Evolutionary conservation across 2,329 filamentous ascomycete genomes (phyloP), one percentile per base, ranked within the genome.

Genomic region (Canariomyces notabilis): DNA sequence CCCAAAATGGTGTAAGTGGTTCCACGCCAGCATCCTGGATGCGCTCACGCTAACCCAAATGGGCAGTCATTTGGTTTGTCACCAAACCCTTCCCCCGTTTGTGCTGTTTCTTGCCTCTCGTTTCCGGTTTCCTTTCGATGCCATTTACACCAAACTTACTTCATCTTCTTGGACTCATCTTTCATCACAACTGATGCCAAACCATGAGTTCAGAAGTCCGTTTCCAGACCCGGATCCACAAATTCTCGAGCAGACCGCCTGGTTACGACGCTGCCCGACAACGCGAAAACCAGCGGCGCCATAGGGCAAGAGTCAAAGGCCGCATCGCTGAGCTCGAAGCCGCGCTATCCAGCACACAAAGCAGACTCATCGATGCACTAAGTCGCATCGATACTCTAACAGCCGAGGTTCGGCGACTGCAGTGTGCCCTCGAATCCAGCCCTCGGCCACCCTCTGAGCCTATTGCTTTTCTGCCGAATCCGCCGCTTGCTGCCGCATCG

Each of bases 231-330:
- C 21, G 46, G n/a, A 37, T 57, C 6, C 50, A 48, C 37, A 64
- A 61, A 37, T 64, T 61, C 55, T 59, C 61, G 1, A 41, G 44
- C 21, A 62, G 55, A 40, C 49, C 63, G 3, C 54, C 58, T 5
- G 57, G 63, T 4, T 58, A 67, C 46, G 61, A 65, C 18, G 57
- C 61, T 2, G 54, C 53, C 7, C 66, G 73, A 6, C 67, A 73
- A 14, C 70, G 72, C n/a, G 68, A 76, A 37, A 77, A 76, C 51
- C 72, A 76, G 55, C 68, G 73, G 32, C 67, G 72, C 19, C 73
- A 76, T 53, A 69, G 73, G 4, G 70, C 71, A 7, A 61, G 68
- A 22, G 64, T 67, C 34, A 69, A 66, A 37, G 61, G 64, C 31
- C 63, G 66, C 31, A 64, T 75, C 20, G 55, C 62, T 2, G 61